phyloP scores from a whole-genome alignment of 1,284 basidiomycete genomes.

The Cryptococcus hybrid region DNA sequence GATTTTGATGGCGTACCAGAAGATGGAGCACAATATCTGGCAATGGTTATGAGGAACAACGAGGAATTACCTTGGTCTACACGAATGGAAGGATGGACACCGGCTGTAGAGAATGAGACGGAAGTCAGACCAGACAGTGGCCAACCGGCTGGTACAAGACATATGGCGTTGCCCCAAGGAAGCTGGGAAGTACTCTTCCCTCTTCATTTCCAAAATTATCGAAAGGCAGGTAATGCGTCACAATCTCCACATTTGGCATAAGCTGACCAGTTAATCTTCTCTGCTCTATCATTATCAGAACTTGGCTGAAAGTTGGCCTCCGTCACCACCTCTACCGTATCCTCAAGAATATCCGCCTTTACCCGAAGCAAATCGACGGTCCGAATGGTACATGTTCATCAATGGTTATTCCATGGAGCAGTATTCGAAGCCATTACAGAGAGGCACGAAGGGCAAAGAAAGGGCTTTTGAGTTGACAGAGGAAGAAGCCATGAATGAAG shows the following conservation, averaged over 20 bases:
- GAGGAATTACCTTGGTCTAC: conserved; percentile 29
- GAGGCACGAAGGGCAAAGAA: conserved; percentile 4
- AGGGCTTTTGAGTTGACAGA: conserved; percentile 13
- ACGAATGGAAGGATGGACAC: conserved; percentile 11
- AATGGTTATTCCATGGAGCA: conserved; percentile 12
- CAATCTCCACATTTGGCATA: background rate
- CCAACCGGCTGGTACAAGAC: conserved; percentile 1
- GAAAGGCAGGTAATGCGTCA: conserved; percentile 16
- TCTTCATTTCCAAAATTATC: conserved; percentile 30
- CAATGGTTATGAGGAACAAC: conserved; percentile 29
- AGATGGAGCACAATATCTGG: conserved; percentile 39
- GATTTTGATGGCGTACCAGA: conserved; percentile 33
- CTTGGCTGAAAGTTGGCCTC: conserved; percentile 14
- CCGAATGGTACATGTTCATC: conserved; percentile 21
- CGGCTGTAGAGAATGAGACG: background rate
- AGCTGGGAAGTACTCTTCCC: conserved; percentile 33
- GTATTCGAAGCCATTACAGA: background rate
- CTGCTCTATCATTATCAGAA: background rate
- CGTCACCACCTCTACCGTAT: conserved; percentile 8
- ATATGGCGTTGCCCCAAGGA: conserved; percentile 31
- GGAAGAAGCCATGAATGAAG: conserved; percentile 18
- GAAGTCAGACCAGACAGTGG: background rate
- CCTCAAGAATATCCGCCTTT: conserved; percentile 17
- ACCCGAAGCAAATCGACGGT: conserved; percentile 11
- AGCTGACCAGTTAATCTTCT: background rate